A percentile compares a stretch with the other conserved stretches of the same genome.
These are phyloP conservation scores for Coemansia sp. DNA, from an alignment of 192 early-diverging fungal species.

Conservation along the genomic window DNA sequence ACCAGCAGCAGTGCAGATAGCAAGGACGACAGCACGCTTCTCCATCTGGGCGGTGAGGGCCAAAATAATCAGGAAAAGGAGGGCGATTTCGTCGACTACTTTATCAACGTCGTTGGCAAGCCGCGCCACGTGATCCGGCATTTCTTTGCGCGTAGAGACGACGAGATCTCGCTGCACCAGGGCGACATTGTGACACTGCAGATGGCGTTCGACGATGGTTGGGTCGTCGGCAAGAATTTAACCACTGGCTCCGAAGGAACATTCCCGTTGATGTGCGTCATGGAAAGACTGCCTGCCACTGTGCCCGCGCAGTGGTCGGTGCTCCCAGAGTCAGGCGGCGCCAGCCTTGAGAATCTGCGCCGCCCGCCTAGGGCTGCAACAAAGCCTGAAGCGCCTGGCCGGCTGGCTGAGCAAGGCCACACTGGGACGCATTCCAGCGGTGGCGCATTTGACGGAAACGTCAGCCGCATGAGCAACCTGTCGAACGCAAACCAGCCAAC, in stretches of 20 bases:
- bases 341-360: conserved; percentile 38
- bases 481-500: not conserved
- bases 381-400: conserved; percentile 11
- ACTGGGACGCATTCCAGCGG: not conserved
- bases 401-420: not conserved
- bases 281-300: conserved; percentile 31
- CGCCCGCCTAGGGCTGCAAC: conserved; percentile 15
- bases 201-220: conserved; percentile 85
- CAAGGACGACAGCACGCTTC: conserved; percentile 30
- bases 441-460: conserved; percentile 6
- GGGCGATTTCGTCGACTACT: conserved; percentile 47
- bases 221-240: conserved; percentile 83
- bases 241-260: conserved; percentile 72
- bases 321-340: conserved; percentile 38
- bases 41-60: conserved; percentile 9
- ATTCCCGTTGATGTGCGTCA: conserved; percentile 84
- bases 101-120: conserved; percentile 44
- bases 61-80: conserved; percentile 13
- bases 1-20: conserved; percentile 9
- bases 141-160: conserved; percentile 70
- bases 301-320: conserved; percentile 55
- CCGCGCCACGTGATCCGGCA: conserved; percentile 57
- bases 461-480: conserved; percentile 24
- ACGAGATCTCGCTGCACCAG: conserved; percentile 73
- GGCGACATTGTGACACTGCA: conserved; percentile 75